These are phyloP conservation scores for Vinca minor DNA, from an alignment of 257 asterid genomes.

Conservation along the genomic window DNA sequence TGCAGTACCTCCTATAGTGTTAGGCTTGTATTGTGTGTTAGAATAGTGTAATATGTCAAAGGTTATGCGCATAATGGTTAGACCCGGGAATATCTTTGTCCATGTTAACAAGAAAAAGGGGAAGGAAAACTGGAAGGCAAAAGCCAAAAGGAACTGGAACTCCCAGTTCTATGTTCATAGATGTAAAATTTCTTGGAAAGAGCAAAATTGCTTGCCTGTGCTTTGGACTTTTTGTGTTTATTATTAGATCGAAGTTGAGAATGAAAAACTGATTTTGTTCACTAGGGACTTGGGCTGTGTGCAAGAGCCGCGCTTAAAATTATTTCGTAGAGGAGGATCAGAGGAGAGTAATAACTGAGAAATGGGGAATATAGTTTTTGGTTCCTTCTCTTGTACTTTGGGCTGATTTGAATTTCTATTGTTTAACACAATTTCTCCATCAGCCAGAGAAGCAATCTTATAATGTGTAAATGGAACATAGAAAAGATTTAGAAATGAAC, in stretches of 20 bases:
- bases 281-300: not conserved
- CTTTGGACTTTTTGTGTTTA: not conserved
- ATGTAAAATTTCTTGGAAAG: not conserved
- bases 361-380: not conserved
- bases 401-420: not conserved
- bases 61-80: not conserved
- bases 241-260: not conserved
- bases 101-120: not conserved
- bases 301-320: not conserved
- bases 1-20: not conserved
- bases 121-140: not conserved
- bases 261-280: not conserved
- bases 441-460: not conserved
- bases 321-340: not conserved
- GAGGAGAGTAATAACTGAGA: not conserved
- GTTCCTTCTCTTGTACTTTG: not conserved
- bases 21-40: slow-evolving; percentile 2
- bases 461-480: not conserved
- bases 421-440: too few relatives aligned
- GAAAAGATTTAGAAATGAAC: not conserved
- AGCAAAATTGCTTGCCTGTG: not conserved
- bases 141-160: not conserved
- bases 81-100: not conserved
- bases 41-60: not conserved
- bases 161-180: not conserved